Percentiles rank a stretch among this genome's conserved stretches.
Evolutionary conservation across 805 yeast genomes (phyloP).

Genomic region (Zygosaccharomyces bailii): DNA sequence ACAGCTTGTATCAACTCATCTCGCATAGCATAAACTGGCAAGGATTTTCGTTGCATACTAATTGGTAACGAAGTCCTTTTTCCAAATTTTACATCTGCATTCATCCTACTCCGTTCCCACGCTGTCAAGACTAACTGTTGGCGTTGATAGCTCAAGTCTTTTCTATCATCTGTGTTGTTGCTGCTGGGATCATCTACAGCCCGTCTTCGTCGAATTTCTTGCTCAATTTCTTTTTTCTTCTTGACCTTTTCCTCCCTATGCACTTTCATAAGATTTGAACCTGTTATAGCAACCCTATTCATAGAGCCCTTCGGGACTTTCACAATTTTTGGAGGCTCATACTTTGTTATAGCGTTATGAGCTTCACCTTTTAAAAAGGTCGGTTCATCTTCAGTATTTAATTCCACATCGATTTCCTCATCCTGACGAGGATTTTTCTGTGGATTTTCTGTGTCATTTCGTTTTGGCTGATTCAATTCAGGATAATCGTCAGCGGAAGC

Average conservation of each 20-base stretch:
- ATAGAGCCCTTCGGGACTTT: constrained; percentile 78
- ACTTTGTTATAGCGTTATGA: constrained; percentile 29
- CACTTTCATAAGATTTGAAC: constrained; percentile 64
- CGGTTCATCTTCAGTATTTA: constrained; percentile 61
- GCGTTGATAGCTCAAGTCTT: constrained; percentile 19
- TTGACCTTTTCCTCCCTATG: constrained; percentile 57
- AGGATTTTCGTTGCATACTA: constrained; percentile 53
- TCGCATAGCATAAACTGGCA: constrained; percentile 72
- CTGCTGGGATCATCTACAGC: constrained; percentile 35
- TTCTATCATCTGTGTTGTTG: constrained; percentile 13
- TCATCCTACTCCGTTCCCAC: constrained; percentile 34
- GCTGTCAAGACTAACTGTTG: constrained; percentile 29
- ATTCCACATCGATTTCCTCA: constrained; percentile 67
- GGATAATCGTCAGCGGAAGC: constrained; percentile 66
- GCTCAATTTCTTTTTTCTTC: constrained; percentile 45
- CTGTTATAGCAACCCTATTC: constrained; percentile 69
- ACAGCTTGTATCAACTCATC: constrained; percentile 59
- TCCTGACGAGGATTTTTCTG: constrained; percentile 26
- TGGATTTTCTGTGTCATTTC: constrained; percentile 23
- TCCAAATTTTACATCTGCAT: constrained; percentile 36
- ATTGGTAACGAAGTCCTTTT: constrained; percentile 42
- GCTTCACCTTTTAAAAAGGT: constrained; percentile 57
- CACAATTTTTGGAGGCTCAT: constrained; percentile 55
- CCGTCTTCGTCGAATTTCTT: constrained; percentile 33
- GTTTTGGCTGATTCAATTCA: constrained; percentile 42